phyloP scores from a whole-genome alignment of 192 early-diverging fungal species.

The Coemansia sp. region DNA sequence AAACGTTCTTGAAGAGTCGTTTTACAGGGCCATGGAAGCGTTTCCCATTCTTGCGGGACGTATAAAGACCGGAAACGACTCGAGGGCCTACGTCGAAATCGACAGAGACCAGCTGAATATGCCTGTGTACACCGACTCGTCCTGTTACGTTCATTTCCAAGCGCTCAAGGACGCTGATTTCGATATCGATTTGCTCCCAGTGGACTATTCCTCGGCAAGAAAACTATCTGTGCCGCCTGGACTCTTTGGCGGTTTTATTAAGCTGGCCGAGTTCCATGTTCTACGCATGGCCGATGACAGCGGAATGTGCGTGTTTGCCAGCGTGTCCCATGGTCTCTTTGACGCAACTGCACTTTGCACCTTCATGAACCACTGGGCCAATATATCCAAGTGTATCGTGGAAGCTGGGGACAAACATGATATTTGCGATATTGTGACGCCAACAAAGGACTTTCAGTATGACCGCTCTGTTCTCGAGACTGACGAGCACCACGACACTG shows the following conservation, averaged over 20 bases:
- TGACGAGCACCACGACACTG: too few species aligned
- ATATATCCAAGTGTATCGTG: constrained; percentile 4
- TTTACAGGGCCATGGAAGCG: constrained; percentile 13
- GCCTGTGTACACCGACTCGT: constrained; percentile 23
- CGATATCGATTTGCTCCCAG: constrained; percentile 1
- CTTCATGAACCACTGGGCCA: constrained; percentile 27
- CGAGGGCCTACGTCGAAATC: not conserved
- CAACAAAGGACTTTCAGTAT: too few species aligned
- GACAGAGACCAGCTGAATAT: constrained; percentile 21
- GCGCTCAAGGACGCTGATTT: constrained; percentile 6
- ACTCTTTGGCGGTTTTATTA: not conserved
- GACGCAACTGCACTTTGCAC: constrained; percentile 14
- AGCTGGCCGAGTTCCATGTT: constrained; percentile 8
- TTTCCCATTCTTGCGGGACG: constrained; percentile 27
- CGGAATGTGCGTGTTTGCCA: constrained; percentile 21
- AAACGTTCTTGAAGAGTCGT: constrained; percentile 11
- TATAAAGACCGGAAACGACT: not conserved
- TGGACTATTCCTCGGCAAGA: not conserved
- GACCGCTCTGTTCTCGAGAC: too few species aligned
- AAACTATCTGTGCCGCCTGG: not conserved
- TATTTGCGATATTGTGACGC: too few species aligned
- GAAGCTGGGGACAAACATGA: not conserved
- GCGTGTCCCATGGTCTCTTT: constrained; percentile 14
- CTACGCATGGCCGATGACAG: constrained; percentile 19
- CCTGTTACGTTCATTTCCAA: constrained; percentile 4